These are phyloP conservation scores for Acacia confusa DNA, from an alignment of 306 rosid species.

Conservation along the genomic window DNA sequence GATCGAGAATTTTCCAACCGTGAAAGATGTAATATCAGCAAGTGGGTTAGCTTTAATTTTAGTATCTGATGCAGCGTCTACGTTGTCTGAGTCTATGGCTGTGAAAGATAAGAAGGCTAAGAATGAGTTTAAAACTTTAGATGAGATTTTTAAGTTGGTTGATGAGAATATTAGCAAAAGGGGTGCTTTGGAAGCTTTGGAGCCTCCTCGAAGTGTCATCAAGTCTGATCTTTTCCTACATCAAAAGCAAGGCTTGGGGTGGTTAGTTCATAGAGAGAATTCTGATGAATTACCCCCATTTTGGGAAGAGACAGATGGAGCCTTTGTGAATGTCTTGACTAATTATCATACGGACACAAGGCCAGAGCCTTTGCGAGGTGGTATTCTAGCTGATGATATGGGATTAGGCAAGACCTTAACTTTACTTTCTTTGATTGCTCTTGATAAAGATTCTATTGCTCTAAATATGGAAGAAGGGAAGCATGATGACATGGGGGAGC, in stretches of 20 bases:
- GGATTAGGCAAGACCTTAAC: slow-evolving; percentile 89
- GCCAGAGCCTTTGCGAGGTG: slow-evolving; percentile 77
- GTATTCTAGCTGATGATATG: slow-evolving; percentile 77
- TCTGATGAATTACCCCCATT: slow-evolving; percentile 66
- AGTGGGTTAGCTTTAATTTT: slow-evolving; percentile 50
- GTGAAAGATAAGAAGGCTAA: slow-evolving; percentile 52
- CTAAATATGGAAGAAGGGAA: slow-evolving; percentile 22
- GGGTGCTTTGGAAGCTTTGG: slow-evolving; percentile 35
- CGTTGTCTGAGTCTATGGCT: slow-evolving; percentile 61
- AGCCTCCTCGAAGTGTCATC: slow-evolving; percentile 48
- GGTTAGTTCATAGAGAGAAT: slow-evolving; percentile 64
- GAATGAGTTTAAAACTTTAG: slow-evolving; percentile 30
- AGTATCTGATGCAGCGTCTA: slow-evolving; percentile 42
- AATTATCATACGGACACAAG: slow-evolving; percentile 39
- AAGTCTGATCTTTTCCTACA: slow-evolving; percentile 62
- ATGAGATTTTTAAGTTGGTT: slow-evolving; percentile 49
- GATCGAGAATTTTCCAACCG: slow-evolving; percentile 28
- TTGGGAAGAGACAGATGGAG: slow-evolving; percentile 60
- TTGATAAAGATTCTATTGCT: slow-evolving; percentile 42
- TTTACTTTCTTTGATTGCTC: slow-evolving; percentile 63
- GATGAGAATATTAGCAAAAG: slow-evolving; percentile 32
- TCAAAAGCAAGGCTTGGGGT: slow-evolving; percentile 70
- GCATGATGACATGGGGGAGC: slow-evolving; percentile 31
- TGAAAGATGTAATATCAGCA: slow-evolving; percentile 27
- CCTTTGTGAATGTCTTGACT: slow-evolving; percentile 60